Evolutionary conservation across 164 flowering plant genomes (phyloP), one percentile per base, ranked within the genome.

Genomic region (Chloranthus sessilifolius): DNA sequence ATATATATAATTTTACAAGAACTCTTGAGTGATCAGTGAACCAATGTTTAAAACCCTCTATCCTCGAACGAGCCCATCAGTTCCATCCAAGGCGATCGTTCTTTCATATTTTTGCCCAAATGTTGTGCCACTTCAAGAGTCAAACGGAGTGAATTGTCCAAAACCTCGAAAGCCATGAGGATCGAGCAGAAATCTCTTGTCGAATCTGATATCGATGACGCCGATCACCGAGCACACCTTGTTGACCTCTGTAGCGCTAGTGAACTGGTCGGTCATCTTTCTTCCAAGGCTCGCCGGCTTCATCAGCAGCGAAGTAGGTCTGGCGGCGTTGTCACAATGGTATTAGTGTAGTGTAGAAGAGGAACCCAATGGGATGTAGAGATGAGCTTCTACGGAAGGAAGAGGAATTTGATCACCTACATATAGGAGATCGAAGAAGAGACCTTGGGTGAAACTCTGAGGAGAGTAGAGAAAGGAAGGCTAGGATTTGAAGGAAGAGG

Each of bases 61-160:
- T 2, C 96, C 96, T 19, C 98, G 58, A 2, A 88, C 95, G 19
- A 91, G 74, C 22, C 98, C 98, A 42, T 90, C 98, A 17, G 98
- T 87, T 1, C 95, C 95, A 47, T 84, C 95, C 98, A 91, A 83
- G 52, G 96, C 96, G 63, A 91, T 88, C 24, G 95, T 85, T 62
- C 98, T 60, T 39, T 96, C 64, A 74, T 66, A 25, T 60, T 77
- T 75, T 76, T 95, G 1, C 96, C 98, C 78, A 91, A 70, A 67
- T 91, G 98, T 79, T 83, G 94, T 1, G 96, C 90, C 16, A 91
- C 98, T 63, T 91, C 96, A 15, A 88, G 74, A 37, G 83, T 94
- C 61, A 91, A 43, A 29, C 95, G 68, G 64, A 79, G 72, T 70
- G 80, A 68, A 53, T 82, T 68, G 43, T 81, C 94, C 63, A 70